Evolutionary conservation across 1,284 basidiomycete genomes (phyloP).

Genomic region (Mycena citricolor): DNA sequence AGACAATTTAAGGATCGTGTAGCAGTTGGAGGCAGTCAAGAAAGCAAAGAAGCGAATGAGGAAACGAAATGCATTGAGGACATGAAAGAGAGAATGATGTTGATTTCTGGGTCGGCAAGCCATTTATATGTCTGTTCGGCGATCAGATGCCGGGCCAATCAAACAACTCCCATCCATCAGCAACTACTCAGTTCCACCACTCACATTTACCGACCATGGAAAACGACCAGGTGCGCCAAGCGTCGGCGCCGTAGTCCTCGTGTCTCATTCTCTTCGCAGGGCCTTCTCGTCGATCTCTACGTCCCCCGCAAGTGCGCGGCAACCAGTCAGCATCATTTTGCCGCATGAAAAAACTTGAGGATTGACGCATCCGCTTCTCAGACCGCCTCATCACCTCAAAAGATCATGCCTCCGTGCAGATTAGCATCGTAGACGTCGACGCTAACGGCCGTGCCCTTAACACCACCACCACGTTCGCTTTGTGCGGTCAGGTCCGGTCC

Average conservation of each 20-base stretch:
- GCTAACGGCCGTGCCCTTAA: slow-evolving; percentile 85
- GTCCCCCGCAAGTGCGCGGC: slow-evolving; percentile 99
- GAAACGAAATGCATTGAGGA: not conserved
- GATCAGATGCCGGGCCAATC: slow-evolving; percentile 2
- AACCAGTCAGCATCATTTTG: slow-evolving; percentile 67
- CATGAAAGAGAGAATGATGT: no score
- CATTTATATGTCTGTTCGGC: no score
- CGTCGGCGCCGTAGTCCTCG: no score
- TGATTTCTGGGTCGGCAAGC: no score
- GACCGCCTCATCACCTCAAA: slow-evolving; percentile 98
- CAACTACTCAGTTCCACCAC: not conserved
- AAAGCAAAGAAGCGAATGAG: not conserved
- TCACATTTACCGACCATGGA: slow-evolving; percentile 50
- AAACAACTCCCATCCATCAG: not conserved
- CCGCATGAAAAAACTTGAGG: slow-evolving; percentile 13
- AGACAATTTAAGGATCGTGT: slow-evolving; percentile 77
- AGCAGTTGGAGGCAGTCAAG: slow-evolving; percentile 12
- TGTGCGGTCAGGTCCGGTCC: slow-evolving; percentile 92
- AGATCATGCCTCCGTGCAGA: slow-evolving; percentile 98
- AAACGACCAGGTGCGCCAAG: slow-evolving; percentile 69
- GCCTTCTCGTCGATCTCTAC: slow-evolving; percentile 99
- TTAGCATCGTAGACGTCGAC: slow-evolving; percentile 94
- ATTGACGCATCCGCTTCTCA: slow-evolving; percentile 32
- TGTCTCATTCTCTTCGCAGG: slow-evolving; percentile 51
- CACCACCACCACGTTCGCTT: slow-evolving; percentile 90